A percentile compares a stretch with the other conserved stretches of the same genome.
Conservation (phyloP, 2,329 filamentous ascomycete genomes). For the Epichloe baconii region DNA sequence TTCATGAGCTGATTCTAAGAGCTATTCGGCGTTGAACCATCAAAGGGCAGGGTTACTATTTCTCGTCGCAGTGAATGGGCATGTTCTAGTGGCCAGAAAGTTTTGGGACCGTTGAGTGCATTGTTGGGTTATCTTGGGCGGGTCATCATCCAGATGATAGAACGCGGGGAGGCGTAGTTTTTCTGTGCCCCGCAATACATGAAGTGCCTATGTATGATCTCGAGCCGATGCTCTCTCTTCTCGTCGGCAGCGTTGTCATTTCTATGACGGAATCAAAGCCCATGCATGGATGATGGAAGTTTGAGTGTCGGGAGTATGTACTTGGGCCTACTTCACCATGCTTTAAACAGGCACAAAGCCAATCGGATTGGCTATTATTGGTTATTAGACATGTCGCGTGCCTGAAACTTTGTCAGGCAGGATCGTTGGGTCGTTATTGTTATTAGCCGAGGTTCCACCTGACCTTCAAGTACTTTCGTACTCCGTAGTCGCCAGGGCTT, state of each 20-base stretch:
- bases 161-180: slow-evolving; percentile 4
- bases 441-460: slow-evolving; percentile 24
- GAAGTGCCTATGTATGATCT: not conserved
- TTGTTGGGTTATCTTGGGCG: slow-evolving; percentile 14
- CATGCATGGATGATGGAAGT: no score
- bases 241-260: no score
- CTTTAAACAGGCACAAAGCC: no score
- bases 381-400: not conserved
- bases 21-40: slow-evolving; percentile 20
- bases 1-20: slow-evolving; percentile 10
- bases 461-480: not conserved
- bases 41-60: slow-evolving; percentile 16
- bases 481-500: not conserved
- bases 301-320: no score
- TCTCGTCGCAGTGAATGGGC: slow-evolving; percentile 16
- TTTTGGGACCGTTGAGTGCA: slow-evolving; percentile 14
- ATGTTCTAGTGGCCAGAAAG: slow-evolving; percentile 15
- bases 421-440: slow-evolving; percentile 7
- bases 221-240: not conserved
- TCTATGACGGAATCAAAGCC: no score
- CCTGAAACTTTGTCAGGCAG: no score
- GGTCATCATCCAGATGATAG: slow-evolving; percentile 5
- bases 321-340: no score
- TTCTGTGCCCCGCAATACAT: not conserved
- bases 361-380: no score